Evolutionary conservation across 805 yeast genomes (phyloP), one percentile per base, ranked within the genome.

Genomic region (Hanseniaspora thailandica): DNA sequence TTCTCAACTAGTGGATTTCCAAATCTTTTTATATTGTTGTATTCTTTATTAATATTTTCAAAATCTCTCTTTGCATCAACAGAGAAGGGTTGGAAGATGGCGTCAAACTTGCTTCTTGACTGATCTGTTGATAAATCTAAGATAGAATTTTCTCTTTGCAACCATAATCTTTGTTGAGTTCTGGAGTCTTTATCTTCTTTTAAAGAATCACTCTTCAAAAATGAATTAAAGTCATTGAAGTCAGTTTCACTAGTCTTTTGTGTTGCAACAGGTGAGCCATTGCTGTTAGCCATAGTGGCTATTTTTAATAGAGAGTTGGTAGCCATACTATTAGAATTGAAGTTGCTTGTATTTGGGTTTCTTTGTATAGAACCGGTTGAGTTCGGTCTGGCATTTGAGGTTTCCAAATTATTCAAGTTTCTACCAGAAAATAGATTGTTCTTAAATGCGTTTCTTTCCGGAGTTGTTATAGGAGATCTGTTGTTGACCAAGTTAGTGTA

Each of bases 81-180:
- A 47, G 68, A 76, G 6, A 80, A 74, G 41, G 75, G 75, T 61
- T 69, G 68, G 34, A 71, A 62, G 6, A 64, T 58, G 1, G 64
- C 53, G 40, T 59, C 65, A 8, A 60, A 51, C 30, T 55, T 59
- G 26, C 58, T 53, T 39, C 54, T 28, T 59, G 63, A 57, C 60
- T 66, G 50, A 60, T 69, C 50, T 9, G 65, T 54, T 38, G 59
- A 62, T 7, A 81, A 66, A 62, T 82, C 89, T 68, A 82, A 69
- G 40, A 83, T 69, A 2, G 86, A 79, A 60, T 78, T 82, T 58
- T 84, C 90, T 58, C 90, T 71, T 64, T 84, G 95, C 33, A 86
- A 69, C 95, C 95, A 86, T 49, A 87, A 72, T 57, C 81, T 76
- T 62, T 84, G 93, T 62, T 86, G 95, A 0, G 95, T 85, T 67